phyloP scores from a whole-genome alignment of 441 rosid species.

The Euphorbia celastroides region DNA sequence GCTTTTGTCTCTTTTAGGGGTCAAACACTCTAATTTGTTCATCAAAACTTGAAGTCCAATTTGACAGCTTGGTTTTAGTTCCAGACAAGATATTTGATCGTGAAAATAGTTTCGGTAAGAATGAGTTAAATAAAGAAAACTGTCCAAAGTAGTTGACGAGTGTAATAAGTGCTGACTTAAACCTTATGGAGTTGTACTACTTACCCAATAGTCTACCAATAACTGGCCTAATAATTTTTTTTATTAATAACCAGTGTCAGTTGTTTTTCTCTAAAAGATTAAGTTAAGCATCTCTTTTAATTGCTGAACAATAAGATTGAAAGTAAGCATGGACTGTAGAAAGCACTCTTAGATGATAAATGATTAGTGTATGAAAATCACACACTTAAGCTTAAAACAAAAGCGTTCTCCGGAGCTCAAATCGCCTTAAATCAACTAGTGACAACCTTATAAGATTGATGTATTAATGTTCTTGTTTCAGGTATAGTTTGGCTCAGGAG shows the following conservation, averaged over 20 bases:
- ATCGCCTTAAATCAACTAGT: no score
- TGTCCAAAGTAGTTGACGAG: not conserved
- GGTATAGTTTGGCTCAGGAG: slow-evolving; percentile 80
- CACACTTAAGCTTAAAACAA: no score
- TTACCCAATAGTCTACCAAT: no score
- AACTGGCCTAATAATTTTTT: no score
- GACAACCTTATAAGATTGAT: no score
- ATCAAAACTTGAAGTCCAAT: no score
- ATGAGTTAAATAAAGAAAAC: not conserved
- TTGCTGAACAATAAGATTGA: not conserved
- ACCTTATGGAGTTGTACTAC: no score
- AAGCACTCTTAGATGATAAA: not conserved
- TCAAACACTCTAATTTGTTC: not conserved
- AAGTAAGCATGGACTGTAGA: not conserved
- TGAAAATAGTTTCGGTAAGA: no score
- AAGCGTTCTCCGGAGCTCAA: not conserved
- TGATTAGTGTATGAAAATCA: no score
- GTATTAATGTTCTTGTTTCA: no score
- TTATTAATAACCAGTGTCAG: no score
- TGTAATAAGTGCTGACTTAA: not conserved
- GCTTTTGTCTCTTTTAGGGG: not conserved
- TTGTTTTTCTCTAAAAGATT: no score
- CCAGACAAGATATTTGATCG: not conserved
- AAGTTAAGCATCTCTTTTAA: not conserved
- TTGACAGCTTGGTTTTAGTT: not conserved